Percentiles rank a stretch among this genome's conserved stretches.
Evolutionary conservation across 176 grass and related monocot genomes (phyloP).

Genomic region (Zea mays): Zm-B73-REFERENCE-NAM-5.0 NC_050096.1:118176501-118177000

Average conservation of each 20-base stretch:
- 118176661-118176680: slow-evolving; percentile 15
- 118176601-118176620: slow-evolving; percentile 98
- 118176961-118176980: neutral
- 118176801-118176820: slow-evolving; percentile 16
- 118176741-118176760: slow-evolving; percentile 56
- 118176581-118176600: slow-evolving; percentile 89
- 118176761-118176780: slow-evolving; percentile 88
- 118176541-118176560: slow-evolving; percentile 94
- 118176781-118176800: slow-evolving; percentile 92
- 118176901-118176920: neutral
- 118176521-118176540: slow-evolving; percentile 77
- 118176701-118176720: slow-evolving; percentile 88
- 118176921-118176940: neutral
- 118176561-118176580: slow-evolving; percentile 99
- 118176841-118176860: slow-evolving; percentile 7
- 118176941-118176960: neutral
- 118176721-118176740: slow-evolving; percentile 64
- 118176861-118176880: neutral
- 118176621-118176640: slow-evolving; percentile 16
- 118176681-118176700: slow-evolving; percentile 16
- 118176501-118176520: slow-evolving; percentile 76
- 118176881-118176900: neutral
- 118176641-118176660: neutral
- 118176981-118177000: neutral
- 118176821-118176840: slow-evolving; percentile 9